Conservation (phyloP, 2,329 filamentous ascomycete species). For the Fusarium nurragi region DNA sequence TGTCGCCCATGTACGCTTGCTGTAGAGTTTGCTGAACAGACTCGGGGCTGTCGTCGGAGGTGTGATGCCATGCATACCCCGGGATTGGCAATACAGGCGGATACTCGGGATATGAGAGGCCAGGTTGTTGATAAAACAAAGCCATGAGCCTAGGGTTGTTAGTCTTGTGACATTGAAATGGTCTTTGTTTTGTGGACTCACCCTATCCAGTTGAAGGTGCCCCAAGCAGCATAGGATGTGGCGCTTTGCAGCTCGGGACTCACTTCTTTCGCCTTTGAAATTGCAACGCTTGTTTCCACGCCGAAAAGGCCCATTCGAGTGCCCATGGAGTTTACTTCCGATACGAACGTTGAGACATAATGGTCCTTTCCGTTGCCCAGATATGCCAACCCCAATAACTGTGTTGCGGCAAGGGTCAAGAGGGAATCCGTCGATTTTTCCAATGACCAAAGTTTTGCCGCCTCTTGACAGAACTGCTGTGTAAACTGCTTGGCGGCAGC, state of each 20-base stretch:
- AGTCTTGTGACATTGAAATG: neutral
- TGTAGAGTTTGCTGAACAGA: neutral
- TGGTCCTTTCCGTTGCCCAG: conserved; percentile 51
- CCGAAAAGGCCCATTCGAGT: conserved; percentile 47
- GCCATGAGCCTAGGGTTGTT: conserved; percentile 20
- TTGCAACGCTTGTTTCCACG: neutral
- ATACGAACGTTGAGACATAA: conserved; percentile 45
- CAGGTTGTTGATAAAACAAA: conserved; percentile 40
- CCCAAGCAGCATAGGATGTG: conserved; percentile 44
- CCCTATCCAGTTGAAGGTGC: conserved; percentile 52
- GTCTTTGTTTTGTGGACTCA: conserved; percentile 33
- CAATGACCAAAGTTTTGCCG: conserved; percentile 15
- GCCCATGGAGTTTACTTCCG: conserved; percentile 45
- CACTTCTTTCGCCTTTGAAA: conserved; percentile 18
- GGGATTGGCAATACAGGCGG: conserved; percentile 39
- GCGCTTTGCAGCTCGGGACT: conserved; percentile 15
- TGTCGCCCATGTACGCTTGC: conserved; percentile 40
- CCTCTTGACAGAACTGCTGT: conserved; percentile 15
- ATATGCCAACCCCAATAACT: conserved; percentile 49
- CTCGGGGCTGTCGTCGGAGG: neutral
- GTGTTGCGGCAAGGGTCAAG: conserved; percentile 45
- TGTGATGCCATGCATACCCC: conserved; percentile 9
- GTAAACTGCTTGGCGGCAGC: neutral
- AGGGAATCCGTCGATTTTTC: conserved; percentile 22
- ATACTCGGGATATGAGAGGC: conserved; percentile 35